phyloP scores from a whole-genome alignment of 1,284 basidiomycete species.

The Cryptococcus wingfieldii region DNA sequence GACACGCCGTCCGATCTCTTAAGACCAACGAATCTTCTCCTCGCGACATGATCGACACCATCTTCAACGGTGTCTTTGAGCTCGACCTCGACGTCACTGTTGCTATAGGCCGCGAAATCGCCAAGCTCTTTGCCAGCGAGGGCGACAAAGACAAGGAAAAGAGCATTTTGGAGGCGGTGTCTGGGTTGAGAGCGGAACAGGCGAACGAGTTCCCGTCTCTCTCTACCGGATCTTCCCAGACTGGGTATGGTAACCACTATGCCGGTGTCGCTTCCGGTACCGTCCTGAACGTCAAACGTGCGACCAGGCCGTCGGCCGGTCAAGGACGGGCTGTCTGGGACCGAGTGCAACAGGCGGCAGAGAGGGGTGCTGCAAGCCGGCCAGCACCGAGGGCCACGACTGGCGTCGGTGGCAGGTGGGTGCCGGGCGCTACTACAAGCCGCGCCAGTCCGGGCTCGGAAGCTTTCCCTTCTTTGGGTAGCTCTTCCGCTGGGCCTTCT shows the following conservation, averaged over 20 bases:
- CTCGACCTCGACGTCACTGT: conserved; percentile 69
- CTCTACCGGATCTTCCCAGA: conserved; percentile 58
- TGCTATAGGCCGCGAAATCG: conserved; percentile 69
- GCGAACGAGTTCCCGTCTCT: conserved; percentile 78
- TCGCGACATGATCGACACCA: conserved; percentile 76
- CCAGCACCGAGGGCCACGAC: conserved; percentile 43
- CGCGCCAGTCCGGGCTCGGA: conserved; percentile 45
- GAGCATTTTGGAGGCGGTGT: conserved; percentile 71
- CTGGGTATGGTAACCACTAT: conserved; percentile 58
- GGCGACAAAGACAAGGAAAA: conserved; percentile 69
- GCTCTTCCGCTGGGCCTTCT: conserved; percentile 8
- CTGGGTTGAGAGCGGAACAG: conserved; percentile 80
- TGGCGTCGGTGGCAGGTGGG: conserved; percentile 47
- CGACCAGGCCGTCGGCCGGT: conserved; percentile 53
- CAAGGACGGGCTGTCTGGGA: conserved; percentile 67
- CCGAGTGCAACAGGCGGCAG: conserved; percentile 78
- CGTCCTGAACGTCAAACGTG: conserved; percentile 75
- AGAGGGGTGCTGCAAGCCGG: conserved; percentile 61
- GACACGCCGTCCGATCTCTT: conserved; percentile 75
- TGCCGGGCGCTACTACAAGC: conserved; percentile 57
- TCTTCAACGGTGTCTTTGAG: conserved; percentile 74
- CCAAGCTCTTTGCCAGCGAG: conserved; percentile 70
- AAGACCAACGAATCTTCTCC: conserved; percentile 72
- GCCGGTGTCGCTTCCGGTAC: conserved; percentile 73
- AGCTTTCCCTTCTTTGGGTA: conserved; percentile 40